Evolutionary conservation across 108 stramenopile genomes (phyloP).

Genomic region (Nitzschia putrida): DNA sequence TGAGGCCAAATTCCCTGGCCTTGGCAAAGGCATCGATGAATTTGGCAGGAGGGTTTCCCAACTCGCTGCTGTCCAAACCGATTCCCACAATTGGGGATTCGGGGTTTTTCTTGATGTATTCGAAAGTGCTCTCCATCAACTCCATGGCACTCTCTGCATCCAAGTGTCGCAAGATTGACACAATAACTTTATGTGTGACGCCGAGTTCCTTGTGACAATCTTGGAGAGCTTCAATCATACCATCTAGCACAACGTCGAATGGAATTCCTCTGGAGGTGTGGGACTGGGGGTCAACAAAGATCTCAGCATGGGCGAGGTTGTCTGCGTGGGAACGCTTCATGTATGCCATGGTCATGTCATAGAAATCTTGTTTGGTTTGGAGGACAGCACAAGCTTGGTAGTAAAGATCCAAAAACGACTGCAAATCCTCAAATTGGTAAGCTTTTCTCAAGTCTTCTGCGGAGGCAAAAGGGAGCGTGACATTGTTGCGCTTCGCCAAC

Average conservation of each 20-base stretch:
- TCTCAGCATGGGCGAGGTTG: constrained; percentile 39
- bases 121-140: constrained; percentile 25
- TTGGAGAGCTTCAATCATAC: constrained; percentile 25
- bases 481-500: constrained; percentile 36
- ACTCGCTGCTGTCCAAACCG: constrained; percentile 41
- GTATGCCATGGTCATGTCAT: constrained; percentile 45
- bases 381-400: constrained; percentile 39
- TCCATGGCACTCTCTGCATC: constrained; percentile 28
- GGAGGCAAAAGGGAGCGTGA: constrained; percentile 26
- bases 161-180: constrained; percentile 41
- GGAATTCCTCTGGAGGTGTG: constrained; percentile 39
- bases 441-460: constrained; percentile 27
- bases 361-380: constrained; percentile 36
- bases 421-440: constrained; percentile 38
- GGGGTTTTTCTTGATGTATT: constrained; percentile 26
- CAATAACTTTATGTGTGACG: constrained; percentile 31
- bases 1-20: constrained; percentile 26
- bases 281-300: constrained; percentile 55
- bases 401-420: constrained; percentile 43
- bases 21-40: constrained; percentile 33
- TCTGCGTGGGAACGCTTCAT: constrained; percentile 29
- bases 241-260: constrained; percentile 38
- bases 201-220: constrained; percentile 32
- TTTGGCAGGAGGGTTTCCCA: constrained; percentile 36
- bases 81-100: constrained; percentile 29